Evolutionary conservation across 2,329 filamentous ascomycete species (phyloP), one percentile per base, ranked within the genome.

Genomic region (Penicillium sp.): DNA sequence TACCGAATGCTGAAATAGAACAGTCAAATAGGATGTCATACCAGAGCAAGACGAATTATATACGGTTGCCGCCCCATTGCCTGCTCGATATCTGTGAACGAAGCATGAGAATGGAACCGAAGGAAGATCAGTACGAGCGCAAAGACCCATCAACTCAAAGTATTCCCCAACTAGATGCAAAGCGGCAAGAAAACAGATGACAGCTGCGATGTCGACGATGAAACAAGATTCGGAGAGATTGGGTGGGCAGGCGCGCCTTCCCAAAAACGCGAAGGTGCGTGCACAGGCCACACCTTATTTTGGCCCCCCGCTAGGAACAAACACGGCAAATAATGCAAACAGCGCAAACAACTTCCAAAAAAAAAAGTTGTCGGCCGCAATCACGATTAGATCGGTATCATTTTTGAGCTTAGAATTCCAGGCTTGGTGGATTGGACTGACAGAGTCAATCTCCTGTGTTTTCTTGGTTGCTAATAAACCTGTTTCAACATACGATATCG

Each of bases 31-130:
- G 21, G 47, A 51, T 57, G 60, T 61, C 74, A 66, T 76, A 77
- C 75, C 74, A 78, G 62, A 64, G 74, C 76, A 56, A 78, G 69
- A 60, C 75, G 66, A 58, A 72, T 74, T 63, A 77, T 64, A 64
- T 76, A 77, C 60, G 74, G 72, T 60, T 74, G 74, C 62, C 75
- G 71, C 59, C 75, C 76, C 76, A 78, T 77, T 47, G 61, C 59
- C 54, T 30, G 38, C 20, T 21, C 21, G 14, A 30, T 47, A 21
- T 42, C 3, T 42, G n/a, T 20, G 40, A 11, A 3, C 40, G 18
- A 20, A 42, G 40, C 40, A 42, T 42, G 20, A 14, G 40, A 18
- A 43, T 40, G 35, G 3, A 3, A 14, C 5, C 35, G 12, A 40
- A 40, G 38, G 6, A 20, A 18, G 40, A 43, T 42, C n/a, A 21